phyloP scores from a whole-genome alignment of 768 basidiomycete species.

The Suillus paluster region DNA sequence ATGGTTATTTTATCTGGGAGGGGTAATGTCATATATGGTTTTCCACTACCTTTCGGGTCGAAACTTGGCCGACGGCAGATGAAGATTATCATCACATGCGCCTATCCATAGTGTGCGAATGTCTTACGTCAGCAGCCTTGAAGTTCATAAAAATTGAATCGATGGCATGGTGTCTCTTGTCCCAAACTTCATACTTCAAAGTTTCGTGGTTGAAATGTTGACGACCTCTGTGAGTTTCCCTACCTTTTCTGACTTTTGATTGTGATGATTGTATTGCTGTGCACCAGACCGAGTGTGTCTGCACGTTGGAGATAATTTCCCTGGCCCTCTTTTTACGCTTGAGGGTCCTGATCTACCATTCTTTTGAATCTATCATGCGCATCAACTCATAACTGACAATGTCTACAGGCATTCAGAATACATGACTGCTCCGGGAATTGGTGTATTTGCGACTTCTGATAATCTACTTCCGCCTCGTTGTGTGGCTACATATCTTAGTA shows the following conservation, averaged over 20 bases:
- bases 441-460: conserved; percentile 82
- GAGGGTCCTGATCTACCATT: conserved; percentile 34
- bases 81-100: no score
- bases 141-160: background rate
- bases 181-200: no score
- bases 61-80: no score
- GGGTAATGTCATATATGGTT: no score
- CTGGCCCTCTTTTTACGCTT: conserved; percentile 39
- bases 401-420: background rate
- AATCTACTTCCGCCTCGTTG: conserved; percentile 85
- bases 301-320: conserved; percentile 38
- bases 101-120: background rate
- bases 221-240: background rate
- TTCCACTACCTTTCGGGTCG: no score
- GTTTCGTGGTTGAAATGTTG: background rate
- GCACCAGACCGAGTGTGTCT: conserved; percentile 41
- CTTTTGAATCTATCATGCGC: background rate
- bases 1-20: no score
- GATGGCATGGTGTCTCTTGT: background rate
- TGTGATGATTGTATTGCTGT: conserved; percentile 41
- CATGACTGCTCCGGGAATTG: conserved; percentile 55
- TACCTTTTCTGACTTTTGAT: background rate
- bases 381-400: conserved; percentile 2
- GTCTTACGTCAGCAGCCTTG: background rate
- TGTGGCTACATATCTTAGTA: conserved; percentile 27